Base-by-base conservation (phyloP, 1,284 basidiomycete species). In the Ustilago cynodontis region DNA sequence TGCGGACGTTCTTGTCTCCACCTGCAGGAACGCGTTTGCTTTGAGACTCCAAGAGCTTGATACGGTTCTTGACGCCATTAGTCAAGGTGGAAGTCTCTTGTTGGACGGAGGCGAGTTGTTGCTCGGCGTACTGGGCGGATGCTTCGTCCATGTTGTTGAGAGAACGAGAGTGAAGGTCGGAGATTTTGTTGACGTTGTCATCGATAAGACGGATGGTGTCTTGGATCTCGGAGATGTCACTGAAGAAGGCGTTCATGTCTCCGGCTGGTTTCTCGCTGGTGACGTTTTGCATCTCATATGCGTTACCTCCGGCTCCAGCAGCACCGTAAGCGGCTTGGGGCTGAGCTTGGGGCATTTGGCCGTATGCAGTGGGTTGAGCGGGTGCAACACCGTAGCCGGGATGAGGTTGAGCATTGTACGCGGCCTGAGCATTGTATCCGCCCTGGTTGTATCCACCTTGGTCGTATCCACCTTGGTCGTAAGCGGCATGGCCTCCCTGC, bases 101-200 rank as follows among this genome's bases (percentile, higher is more conserved):
- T 29, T 82, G 72, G 20, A 86, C 65, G 16, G 43, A 28, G 29
- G 70, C 71, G 11, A 86, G 74, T 55, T 86, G 80, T 59, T 78
- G 73, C 47, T 86, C 81, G 45, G 84, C 84, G 43, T 81, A 77
- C 60, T 78, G 76, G 29, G 82, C 81, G n/a, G 82, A 79, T 10
- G 81, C 79, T 67, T 85, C 84, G 61, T 85, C 84, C 67, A 85
- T 81, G 76, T 84, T 84, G 79, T 86, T 85, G 51, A 86, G 79
- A 45, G 77, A 78, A 31, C 82, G 77, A 45, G 84, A 83, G 77
- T 86, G 84, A 20, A 85, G 75, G 28, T 85, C 84, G 9, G 82
- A 79, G 61, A 86, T 83, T 55, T 76, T 77, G 64, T 81, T 82
- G 66, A 86, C 71, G 59, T 84, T 83, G 29, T 82, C 75, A 29